Conservation (phyloP, 78 protist genomes). For the Parvularia atlantis region DNA sequence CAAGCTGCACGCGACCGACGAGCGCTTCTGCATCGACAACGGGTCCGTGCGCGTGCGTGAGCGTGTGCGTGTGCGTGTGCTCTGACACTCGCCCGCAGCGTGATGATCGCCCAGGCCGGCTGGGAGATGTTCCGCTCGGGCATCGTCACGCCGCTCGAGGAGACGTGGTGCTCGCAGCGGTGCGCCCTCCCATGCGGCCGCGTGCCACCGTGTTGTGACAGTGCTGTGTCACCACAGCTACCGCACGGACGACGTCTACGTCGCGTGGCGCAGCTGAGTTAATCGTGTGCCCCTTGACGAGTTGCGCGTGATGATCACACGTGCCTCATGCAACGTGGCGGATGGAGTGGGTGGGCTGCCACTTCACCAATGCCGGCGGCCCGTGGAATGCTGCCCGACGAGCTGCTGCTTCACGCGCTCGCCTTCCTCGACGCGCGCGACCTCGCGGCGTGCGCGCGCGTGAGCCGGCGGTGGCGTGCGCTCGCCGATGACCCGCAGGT, state of each 20-base stretch:
- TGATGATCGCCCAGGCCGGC: slow-evolving; percentile 52
- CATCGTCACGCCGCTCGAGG: slow-evolving; percentile 31
- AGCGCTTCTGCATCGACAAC: slow-evolving; percentile 97
- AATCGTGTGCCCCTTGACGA: no score
- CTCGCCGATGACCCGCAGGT: no score
- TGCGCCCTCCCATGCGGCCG: not conserved
- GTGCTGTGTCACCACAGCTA: slow-evolving; percentile 30
- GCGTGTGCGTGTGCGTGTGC: not conserved
- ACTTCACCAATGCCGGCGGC: no score
- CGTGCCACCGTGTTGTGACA: not conserved
- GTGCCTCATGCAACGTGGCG: no score
- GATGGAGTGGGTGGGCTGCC: no score
- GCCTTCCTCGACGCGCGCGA: no score
- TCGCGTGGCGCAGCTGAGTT: slow-evolving; percentile 71
- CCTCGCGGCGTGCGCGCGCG: no score
- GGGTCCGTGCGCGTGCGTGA: slow-evolving; percentile 48
- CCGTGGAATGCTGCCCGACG: no score
- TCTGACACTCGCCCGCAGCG: no score
- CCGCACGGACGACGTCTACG: slow-evolving; percentile 93
- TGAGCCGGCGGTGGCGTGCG: no score
- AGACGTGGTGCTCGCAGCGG: slow-evolving; percentile 76
- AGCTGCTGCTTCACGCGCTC: no score
- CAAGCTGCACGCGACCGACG: slow-evolving; percentile 77
- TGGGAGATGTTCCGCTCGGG: slow-evolving; percentile 54
- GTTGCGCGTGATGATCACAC: no score